Conservation (phyloP, 1,284 basidiomycete genomes). For the Trametes versicolor region DNA sequence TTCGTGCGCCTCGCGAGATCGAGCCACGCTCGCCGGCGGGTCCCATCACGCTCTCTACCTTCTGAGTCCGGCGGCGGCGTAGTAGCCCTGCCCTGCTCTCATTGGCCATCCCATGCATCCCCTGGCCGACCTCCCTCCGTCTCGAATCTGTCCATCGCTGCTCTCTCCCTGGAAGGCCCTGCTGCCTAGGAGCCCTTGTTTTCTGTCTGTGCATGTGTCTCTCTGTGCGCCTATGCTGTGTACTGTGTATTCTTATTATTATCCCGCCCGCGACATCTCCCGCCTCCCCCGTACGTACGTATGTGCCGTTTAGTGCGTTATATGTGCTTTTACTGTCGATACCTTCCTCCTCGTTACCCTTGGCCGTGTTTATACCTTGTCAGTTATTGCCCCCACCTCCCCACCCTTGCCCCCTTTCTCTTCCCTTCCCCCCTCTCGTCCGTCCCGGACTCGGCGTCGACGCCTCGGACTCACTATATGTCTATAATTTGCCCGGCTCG, state of each 20-base stretch:
- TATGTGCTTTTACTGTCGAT: slow-evolving; percentile 35
- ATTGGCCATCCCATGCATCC: slow-evolving; percentile 2
- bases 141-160: slow-evolving; percentile 5
- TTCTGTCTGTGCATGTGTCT: slow-evolving; percentile 24
- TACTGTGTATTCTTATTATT: slow-evolving; percentile 34
- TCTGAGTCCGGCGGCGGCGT: slow-evolving; percentile 47
- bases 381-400: slow-evolving; percentile 11
- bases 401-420: not conserved
- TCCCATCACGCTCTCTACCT: slow-evolving; percentile 61
- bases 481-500: slow-evolving; percentile 27
- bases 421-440: not conserved
- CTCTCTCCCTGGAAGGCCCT: slow-evolving; percentile 14
- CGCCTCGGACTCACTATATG: slow-evolving; percentile 30
- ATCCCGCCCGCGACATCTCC: slow-evolving; percentile 7
- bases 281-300: slow-evolving; percentile 15
- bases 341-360: slow-evolving; percentile 33
- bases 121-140: not conserved
- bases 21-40: slow-evolving; percentile 49
- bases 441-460: slow-evolving; percentile 13
- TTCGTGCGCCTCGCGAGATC: slow-evolving; percentile 60
- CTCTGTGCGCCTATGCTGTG: slow-evolving; percentile 30
- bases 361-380: slow-evolving; percentile 32
- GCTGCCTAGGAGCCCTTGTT: slow-evolving; percentile 1
- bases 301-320: slow-evolving; percentile 27
- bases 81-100: slow-evolving; percentile 8